Conservation (phyloP, 1,139 yeast species). For the Zygosaccharomyces sapae region DNA sequence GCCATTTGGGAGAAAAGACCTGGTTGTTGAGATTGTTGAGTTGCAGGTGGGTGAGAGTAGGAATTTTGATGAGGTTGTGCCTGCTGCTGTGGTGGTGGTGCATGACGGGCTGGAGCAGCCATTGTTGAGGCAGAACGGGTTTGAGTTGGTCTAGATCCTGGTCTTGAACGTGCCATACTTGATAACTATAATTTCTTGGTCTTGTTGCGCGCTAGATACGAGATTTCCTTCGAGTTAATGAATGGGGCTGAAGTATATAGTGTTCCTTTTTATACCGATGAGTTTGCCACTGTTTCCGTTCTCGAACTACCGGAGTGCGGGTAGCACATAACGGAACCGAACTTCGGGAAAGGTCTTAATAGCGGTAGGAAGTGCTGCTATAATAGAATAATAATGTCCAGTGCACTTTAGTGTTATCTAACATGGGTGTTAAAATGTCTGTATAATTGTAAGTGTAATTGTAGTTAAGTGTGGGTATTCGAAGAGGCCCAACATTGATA, state of each 20-base stretch:
- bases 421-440: too few species aligned
- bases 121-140: constrained; percentile 73
- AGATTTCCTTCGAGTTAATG: not conserved
- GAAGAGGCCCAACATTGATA: too few species aligned
- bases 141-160: constrained; percentile 50
- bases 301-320: not conserved
- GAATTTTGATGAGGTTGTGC: constrained; percentile 23
- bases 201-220: too few species aligned
- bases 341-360: not conserved
- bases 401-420: too few species aligned
- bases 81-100: constrained; percentile 41
- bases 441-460: too few species aligned
- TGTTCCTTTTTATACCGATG: not conserved
- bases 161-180: constrained; percentile 53
- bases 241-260: not conserved
- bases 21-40: constrained; percentile 61
- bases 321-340: not conserved
- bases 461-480: too few species aligned
- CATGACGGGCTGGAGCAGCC: constrained; percentile 45
- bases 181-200: not conserved
- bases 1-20: constrained; percentile 98
- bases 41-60: constrained; percentile 39
- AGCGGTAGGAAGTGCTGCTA: not conserved
- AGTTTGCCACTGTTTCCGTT: not conserved
- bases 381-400: not conserved